phyloP scores from a whole-genome alignment of 441 rosid species.

The Rhodomyrtus psidioides region DNA sequence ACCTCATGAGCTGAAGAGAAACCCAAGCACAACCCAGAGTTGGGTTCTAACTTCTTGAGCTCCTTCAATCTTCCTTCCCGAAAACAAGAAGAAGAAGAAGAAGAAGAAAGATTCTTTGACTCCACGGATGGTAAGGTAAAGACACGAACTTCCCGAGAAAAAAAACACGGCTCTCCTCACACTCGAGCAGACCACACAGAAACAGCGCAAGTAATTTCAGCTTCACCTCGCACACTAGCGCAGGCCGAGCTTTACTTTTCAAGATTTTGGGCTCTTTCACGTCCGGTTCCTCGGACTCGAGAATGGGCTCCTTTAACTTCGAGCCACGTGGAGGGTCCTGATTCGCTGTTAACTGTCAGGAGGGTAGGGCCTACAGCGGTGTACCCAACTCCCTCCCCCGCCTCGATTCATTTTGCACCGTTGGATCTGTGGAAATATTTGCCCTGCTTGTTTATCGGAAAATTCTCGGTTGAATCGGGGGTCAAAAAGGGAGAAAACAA shows the following conservation, averaged over 20 bases:
- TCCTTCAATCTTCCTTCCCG: neutral
- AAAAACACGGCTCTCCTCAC: neutral
- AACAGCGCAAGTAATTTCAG: constrained; percentile 3
- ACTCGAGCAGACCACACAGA: neutral
- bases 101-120: constrained; percentile 40
- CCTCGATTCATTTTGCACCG: constrained; percentile 2
- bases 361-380: neutral
- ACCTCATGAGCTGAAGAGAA: neutral
- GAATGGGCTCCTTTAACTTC: neutral
- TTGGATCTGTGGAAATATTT: neutral
- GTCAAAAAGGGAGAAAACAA: neutral
- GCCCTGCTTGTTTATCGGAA: neutral
- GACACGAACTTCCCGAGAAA: constrained; percentile 5
- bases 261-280: constrained; percentile 9
- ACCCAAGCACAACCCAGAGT: constrained; percentile 13
- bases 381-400: too few species aligned
- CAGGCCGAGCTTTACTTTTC: constrained; percentile 17
- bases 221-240: constrained; percentile 30
- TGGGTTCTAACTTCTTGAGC: neutral
- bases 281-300: neutral
- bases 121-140: constrained; percentile 30
- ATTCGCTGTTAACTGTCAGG: neutral
- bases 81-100: too few species aligned
- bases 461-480: neutral
- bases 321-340: neutral